Base-by-base conservation (phyloP, 2,329 filamentous ascomycete species). In the Aspergillus sp. region DNA sequence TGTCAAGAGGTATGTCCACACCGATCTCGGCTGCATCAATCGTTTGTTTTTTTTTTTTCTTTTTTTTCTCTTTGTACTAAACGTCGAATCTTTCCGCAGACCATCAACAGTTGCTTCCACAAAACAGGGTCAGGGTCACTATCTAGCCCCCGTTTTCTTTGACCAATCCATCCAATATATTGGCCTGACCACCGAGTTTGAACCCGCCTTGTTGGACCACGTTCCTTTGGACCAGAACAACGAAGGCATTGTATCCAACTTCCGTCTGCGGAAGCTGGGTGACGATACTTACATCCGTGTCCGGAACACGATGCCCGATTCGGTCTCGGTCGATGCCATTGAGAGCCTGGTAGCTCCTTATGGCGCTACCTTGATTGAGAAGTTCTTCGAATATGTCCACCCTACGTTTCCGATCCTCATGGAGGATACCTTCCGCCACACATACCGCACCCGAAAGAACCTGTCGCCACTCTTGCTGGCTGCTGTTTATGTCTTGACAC, bases 401-500 rank as follows among this genome's bases (percentile, higher is more conserved):
- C 69, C 69, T 0, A 67, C 66, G 5, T 72, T 71, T 46, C 69
- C 70, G 5, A 65, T 72, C 33, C 51, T 72, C 47, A 62, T 69
- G 51, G 69, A 72, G 48, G 64, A 70, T 50, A 59, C 65, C 9
- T 74, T 74, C 52, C 69, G 70, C 19, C 67, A 70, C 47, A 63
- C 70, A 30, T 72, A 73, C 48, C 65, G 65, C 13, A 62, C 67
- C n/a, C 59, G 67, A 25, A 62, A 61, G 22, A 61, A 61, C 20
- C 49, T 72, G 15, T 65, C 68, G 2, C 69, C 69, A 7, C 55
- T 70, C 13, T 57, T 72, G 5, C 53, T 72, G 3, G 62, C 68
- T 2, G 62, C 69, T 1, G 67, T 72, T n/a, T 75, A 95, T 60
- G 82, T 95, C 20, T 74, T 95, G 20, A 88, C 90, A 7, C 79